phyloP scores from a whole-genome alignment of 2,329 filamentous ascomycete genomes.

The Pseudocercospora ulei region DNA sequence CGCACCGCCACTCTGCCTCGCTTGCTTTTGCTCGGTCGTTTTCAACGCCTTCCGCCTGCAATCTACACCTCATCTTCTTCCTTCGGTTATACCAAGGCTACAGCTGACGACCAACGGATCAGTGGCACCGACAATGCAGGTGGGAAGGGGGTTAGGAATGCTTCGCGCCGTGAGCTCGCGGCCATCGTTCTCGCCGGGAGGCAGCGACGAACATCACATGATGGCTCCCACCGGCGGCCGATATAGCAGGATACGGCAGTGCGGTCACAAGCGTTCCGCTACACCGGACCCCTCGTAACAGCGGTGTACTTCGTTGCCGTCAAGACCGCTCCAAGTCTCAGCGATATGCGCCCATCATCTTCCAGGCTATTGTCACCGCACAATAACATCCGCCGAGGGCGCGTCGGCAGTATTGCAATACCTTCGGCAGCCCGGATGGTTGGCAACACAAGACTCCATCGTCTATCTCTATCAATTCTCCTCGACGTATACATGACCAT shows the following conservation, averaged over 20 bases:
- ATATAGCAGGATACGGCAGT: background rate
- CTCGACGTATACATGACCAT: conserved; percentile 55
- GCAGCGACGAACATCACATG: conserved; percentile 1
- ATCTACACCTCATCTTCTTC: no score
- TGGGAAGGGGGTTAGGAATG: no score
- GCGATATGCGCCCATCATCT: conserved; percentile 19
- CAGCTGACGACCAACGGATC: conserved; percentile 7
- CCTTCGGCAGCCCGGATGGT: conserved; percentile 11
- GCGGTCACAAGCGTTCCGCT: conserved; percentile 27
- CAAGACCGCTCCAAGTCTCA: conserved; percentile 19
- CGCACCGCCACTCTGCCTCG: no score
- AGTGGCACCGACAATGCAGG: conserved; percentile 4
- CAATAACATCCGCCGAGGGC: conserved; percentile 22
- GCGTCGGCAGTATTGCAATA: conserved; percentile 20
- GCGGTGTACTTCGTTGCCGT: conserved; percentile 26
- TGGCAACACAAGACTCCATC: conserved; percentile 23
- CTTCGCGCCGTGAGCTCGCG: conserved; percentile 1
- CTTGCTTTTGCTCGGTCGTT: no score
- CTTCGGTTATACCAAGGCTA: no score
- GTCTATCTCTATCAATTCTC: conserved; percentile 44
- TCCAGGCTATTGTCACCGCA: conserved; percentile 18
- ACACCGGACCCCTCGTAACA: conserved; percentile 24
- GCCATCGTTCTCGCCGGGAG: conserved; percentile 1
- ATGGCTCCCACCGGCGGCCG: conserved; percentile 5
- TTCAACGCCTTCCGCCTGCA: no score